Evolutionary conservation across 2,329 filamentous ascomycete species (phyloP).

Genomic region (Phoma sp.): DNA sequence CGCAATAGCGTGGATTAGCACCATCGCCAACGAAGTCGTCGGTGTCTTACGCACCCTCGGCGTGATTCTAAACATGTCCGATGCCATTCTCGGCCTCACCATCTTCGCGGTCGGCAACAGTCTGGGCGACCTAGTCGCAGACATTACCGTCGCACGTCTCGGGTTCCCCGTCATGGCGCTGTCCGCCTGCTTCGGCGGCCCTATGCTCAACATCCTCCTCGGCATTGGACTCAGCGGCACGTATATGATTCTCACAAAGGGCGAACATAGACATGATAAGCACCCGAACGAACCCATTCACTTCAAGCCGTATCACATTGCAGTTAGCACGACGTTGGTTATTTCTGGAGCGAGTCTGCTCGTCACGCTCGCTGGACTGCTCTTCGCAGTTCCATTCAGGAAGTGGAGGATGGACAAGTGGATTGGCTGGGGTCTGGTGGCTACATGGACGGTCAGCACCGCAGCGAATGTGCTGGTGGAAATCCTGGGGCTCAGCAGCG

Average conservation of each 20-base stretch:
- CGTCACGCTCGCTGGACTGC: slow-evolving; percentile 76
- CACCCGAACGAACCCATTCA: slow-evolving; percentile 70
- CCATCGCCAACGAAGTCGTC: slow-evolving; percentile 94
- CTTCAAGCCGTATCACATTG: slow-evolving; percentile 81
- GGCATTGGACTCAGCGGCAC: slow-evolving; percentile 91
- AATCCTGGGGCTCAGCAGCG: slow-evolving; percentile 55
- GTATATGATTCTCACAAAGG: slow-evolving; percentile 81
- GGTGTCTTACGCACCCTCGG: slow-evolving; percentile 92
- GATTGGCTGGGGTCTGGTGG: slow-evolving; percentile 80
- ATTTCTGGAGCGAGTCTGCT: slow-evolving; percentile 86
- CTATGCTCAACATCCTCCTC: slow-evolving; percentile 95
- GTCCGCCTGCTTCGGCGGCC: slow-evolving; percentile 95
- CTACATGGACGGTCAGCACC: slow-evolving; percentile 82
- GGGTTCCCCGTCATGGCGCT: slow-evolving; percentile 97
- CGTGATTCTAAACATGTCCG: slow-evolving; percentile 89
- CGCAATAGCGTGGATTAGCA: slow-evolving; percentile 94
- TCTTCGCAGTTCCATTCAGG: slow-evolving; percentile 75
- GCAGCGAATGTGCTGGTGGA: slow-evolving; percentile 83
- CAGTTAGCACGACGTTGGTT: slow-evolving; percentile 83
- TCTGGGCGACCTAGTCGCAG: slow-evolving; percentile 89
- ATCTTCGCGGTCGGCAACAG: slow-evolving; percentile 97
- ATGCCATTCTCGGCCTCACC: slow-evolving; percentile 92
- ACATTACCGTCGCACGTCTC: slow-evolving; percentile 90
- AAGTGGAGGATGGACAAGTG: slow-evolving; percentile 48
- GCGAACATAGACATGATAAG: slow-evolving; percentile 69